phyloP scores from a whole-genome alignment of 2,329 filamentous ascomycete genomes.

The Fusarium pilosicola region DNA sequence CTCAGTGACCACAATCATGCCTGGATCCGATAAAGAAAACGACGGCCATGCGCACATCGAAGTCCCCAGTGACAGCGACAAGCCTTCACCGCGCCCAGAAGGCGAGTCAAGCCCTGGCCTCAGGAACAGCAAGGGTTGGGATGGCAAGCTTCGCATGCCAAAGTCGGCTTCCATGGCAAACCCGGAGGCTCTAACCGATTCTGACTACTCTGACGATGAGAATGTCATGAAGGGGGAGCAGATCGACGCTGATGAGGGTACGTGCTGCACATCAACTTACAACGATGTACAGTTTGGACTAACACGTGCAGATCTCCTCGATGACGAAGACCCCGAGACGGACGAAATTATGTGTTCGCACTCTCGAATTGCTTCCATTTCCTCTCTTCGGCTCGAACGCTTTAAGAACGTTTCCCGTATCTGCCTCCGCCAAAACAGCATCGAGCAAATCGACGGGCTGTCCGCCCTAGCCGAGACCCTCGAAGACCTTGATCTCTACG shows the following conservation, averaged over 20 bases:
- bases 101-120: constrained; percentile 59
- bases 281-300: constrained; percentile 16
- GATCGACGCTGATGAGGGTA: constrained; percentile 85
- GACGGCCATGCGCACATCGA: constrained; percentile 59
- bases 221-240: constrained; percentile 76
- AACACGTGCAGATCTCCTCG: constrained; percentile 62
- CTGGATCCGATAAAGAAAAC: constrained; percentile 52
- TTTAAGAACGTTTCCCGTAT: constrained; percentile 81
- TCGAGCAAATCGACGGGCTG: constrained; percentile 82
- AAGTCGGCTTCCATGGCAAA: constrained; percentile 72
- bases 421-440: constrained; percentile 92
- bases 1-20: constrained; percentile 48
- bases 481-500: constrained; percentile 91
- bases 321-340: constrained; percentile 67
- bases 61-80: constrained; percentile 58
- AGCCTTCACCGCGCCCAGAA: constrained; percentile 52
- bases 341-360: constrained; percentile 93
- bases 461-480: constrained; percentile 72
- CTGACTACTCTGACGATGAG: constrained; percentile 82
- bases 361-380: constrained; percentile 81
- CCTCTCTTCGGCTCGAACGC: constrained; percentile 81
- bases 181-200: constrained; percentile 83
- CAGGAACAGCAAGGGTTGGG: constrained; percentile 77
- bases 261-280: neutral
- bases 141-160: constrained; percentile 82